Conservation (phyloP, 1,284 basidiomycete genomes). For the Volvariella surrecta region DNA sequence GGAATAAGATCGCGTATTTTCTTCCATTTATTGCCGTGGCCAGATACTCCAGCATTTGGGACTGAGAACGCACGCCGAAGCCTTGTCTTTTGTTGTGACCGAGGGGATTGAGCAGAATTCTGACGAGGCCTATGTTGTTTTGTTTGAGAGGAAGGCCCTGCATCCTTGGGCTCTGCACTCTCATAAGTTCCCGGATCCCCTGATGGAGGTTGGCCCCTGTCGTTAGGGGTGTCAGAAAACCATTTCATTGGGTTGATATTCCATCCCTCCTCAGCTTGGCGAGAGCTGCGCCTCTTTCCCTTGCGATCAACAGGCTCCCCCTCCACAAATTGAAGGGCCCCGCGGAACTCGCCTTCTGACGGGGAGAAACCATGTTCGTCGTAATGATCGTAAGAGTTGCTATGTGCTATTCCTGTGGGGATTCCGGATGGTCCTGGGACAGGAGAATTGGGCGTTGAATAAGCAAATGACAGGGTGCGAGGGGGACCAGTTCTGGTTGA, state of each 20-base stretch:
- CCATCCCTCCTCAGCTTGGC: conserved; percentile 37
- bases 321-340: conserved; percentile 43
- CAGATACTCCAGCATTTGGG: conserved; percentile 24
- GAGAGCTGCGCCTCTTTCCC: conserved; percentile 45
- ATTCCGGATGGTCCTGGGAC: conserved; percentile 14
- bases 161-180: conserved; percentile 15
- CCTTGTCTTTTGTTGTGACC: conserved; percentile 8
- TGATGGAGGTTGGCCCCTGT: conserved; percentile 34
- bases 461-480: conserved; percentile 59
- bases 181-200: conserved; percentile 22
- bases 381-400: conserved; percentile 19
- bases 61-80: conserved; percentile 36
- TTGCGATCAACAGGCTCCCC: conserved; percentile 39
- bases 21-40: conserved; percentile 39
- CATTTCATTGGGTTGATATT: conserved; percentile 37
- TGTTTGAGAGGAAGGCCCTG: conserved; percentile 10
- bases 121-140: conserved; percentile 2
- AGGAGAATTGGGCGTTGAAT: conserved; percentile 38
- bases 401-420: conserved; percentile 16
- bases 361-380: conserved; percentile 20
- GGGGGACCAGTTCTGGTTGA: conserved; percentile 65
- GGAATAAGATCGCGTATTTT: conserved; percentile 61
- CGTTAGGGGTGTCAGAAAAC: conserved; percentile 47
- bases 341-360: conserved; percentile 41
- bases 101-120: background rate